Percentiles rank a stretch among this genome's conserved stretches.
Conservation (phyloP, 2,329 filamentous ascomycete genomes). For the Colletotrichum cuscutae region DNA sequence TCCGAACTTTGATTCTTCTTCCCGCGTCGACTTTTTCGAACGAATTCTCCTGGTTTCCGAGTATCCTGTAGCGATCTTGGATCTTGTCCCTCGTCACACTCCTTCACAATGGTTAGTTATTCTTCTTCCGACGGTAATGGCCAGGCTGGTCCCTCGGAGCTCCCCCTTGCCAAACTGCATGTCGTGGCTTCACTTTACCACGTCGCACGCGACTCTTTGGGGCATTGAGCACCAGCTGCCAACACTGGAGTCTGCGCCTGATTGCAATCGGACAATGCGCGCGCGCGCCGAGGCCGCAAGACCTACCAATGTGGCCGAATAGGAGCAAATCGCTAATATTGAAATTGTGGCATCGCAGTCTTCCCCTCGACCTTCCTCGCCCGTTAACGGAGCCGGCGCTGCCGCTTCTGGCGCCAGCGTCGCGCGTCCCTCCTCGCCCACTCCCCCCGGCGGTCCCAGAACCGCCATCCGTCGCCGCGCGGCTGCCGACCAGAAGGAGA, state of each 20-base stretch:
- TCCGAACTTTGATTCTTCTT: constrained; percentile 37
- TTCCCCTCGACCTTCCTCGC: constrained; percentile 70
- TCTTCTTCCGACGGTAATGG: background rate
- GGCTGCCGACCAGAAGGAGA: constrained; percentile 96
- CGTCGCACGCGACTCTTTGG: background rate
- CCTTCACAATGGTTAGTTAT: constrained; percentile 36
- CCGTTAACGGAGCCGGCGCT: constrained; percentile 59
- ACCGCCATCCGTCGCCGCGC: constrained; percentile 95
- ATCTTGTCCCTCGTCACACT: constrained; percentile 14
- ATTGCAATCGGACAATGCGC: background rate
- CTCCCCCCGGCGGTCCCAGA: constrained; percentile 91
- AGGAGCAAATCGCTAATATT: constrained; percentile 1
- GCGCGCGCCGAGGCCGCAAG: background rate
- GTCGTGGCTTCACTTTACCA: background rate
- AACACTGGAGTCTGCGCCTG: background rate
- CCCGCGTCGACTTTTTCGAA: constrained; percentile 3
- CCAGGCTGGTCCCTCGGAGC: background rate
- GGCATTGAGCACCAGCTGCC: background rate
- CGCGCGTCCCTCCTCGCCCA: constrained; percentile 84
- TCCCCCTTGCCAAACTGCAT: background rate
- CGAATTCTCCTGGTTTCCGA: constrained; percentile 5
- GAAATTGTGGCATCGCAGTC: constrained; percentile 50
- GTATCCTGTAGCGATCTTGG: constrained; percentile 47
- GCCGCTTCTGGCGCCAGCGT: constrained; percentile 75
- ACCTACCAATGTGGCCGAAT: background rate